Evolutionary conservation across 176 grass and related monocot species (phyloP), one percentile per base, ranked within the genome.

Genomic region (Oryza glaberrima): DNA sequence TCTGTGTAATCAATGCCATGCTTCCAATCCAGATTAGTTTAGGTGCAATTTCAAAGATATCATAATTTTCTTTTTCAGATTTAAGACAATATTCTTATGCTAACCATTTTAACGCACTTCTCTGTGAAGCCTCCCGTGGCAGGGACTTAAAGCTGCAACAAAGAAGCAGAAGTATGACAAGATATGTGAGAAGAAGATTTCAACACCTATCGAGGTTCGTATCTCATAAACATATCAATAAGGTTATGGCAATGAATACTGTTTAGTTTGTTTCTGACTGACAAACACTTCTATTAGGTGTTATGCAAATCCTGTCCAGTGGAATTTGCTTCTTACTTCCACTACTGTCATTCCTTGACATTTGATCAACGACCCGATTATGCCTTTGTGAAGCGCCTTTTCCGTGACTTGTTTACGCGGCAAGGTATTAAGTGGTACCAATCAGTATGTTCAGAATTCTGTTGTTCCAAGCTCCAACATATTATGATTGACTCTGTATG

Each of bases 351-450:
- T 80, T 94, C 89, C 45, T 86, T 98, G 85, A 87, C 91, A 88
- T 98, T 98, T 87, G 96, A 98, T 76, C 96, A 98, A 78, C 91
- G 96, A 66, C 96, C 96, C 7, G 96, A 98, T 89, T 98, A 98
- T 90, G 89, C 82, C 73, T 98, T 94, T 40, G 65, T 95, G 77
- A 98, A 95, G 91, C 96, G 93, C 49, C 83, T 98, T 34, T 94
- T 98, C 38, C 88, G 91, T 67, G 96, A 98, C 16, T 90, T 98
- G 84, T 94, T 93, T 85, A 43, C 32, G 65, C 86, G 78, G 76
- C 82, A 98, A 95, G 96, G 96, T 98, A 92, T 63, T 34, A 67
- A 72, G 66, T 35, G 58, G 47, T 71, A 51, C 28, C 82, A 69
- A 69, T 73, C 2, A 23, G 19, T 23, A 19, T 10, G 4, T 14